Evolutionary conservation across 2,329 filamentous ascomycete species (phyloP).

Genomic region (Dactylellina cionopaga): DNA sequence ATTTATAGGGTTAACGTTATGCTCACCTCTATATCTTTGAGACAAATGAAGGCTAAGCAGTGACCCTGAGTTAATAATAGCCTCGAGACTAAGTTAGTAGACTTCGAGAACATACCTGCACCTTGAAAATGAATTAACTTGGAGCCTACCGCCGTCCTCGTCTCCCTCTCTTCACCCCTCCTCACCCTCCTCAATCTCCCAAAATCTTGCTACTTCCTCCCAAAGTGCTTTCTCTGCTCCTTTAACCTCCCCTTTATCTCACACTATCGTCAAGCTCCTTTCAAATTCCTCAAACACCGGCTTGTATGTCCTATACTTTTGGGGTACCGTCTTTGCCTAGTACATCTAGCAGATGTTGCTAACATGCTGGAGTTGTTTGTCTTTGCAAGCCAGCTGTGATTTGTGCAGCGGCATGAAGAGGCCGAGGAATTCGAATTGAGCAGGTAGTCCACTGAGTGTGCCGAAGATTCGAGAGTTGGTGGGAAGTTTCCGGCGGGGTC

Average conservation of each 20-base stretch:
- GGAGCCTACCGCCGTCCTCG: too few species aligned
- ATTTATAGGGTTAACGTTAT: neutral
- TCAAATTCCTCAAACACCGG: neutral
- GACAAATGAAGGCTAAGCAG: too few species aligned
- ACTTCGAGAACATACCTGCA: neutral
- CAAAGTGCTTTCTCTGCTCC: neutral
- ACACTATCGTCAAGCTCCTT: neutral
- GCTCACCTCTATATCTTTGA: neutral
- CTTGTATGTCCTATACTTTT: neutral
- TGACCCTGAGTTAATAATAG: too few species aligned
- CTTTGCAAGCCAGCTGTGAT: neutral
- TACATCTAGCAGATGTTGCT: neutral
- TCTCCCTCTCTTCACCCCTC: neutral
- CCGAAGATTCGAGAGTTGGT: neutral
- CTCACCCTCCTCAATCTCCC: neutral
- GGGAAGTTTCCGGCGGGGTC: neutral
- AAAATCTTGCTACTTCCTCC: constrained; percentile 6
- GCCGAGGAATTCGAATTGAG: neutral
- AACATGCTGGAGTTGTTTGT: neutral
- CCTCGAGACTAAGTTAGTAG: too few species aligned
- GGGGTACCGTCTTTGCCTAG: neutral
- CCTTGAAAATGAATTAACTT: too few species aligned
- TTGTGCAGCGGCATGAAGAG: neutral
- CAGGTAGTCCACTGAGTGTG: neutral
- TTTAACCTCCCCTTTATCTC: constrained; percentile 13